Percentiles rank a stretch among this genome's conserved stretches.
These are phyloP conservation scores for Candida glucosophila DNA, from an alignment of 1,139 yeast genomes.

Conservation along the genomic window DNA sequence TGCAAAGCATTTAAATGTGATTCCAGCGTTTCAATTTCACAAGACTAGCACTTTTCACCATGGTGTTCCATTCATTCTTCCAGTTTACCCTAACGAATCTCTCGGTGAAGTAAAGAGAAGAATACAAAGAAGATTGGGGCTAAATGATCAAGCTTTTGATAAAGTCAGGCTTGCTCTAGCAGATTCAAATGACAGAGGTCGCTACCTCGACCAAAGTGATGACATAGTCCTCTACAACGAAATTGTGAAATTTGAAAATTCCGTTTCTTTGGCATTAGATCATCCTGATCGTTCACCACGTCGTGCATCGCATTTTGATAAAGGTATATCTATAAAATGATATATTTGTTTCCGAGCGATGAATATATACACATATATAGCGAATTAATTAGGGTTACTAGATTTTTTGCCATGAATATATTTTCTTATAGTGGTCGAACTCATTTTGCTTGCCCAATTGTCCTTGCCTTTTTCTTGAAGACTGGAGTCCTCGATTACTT, in stretches of 20 bases:
- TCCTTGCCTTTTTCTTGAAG: conserved; percentile 23
- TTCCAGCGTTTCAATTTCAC: conserved; percentile 61
- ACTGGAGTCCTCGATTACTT: conserved; percentile 48
- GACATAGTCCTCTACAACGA: conserved; percentile 48
- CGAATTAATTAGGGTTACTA: not conserved
- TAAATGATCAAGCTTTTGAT: conserved; percentile 72
- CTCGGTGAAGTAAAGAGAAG: conserved; percentile 60
- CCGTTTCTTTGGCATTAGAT: conserved; percentile 60
- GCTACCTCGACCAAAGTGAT: conserved; percentile 46
- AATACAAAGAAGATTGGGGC: conserved; percentile 58
- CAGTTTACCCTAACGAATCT: conserved; percentile 55
- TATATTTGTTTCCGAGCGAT: not conserved
- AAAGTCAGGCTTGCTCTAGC: conserved; percentile 61
- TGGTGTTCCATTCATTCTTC: conserved; percentile 82
- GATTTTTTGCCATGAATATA: conserved; percentile 1
- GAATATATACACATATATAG: too few species aligned
- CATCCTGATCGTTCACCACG: conserved; percentile 69
- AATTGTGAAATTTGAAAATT: conserved; percentile 35
- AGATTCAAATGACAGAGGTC: conserved; percentile 32
- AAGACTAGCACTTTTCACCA: conserved; percentile 65
- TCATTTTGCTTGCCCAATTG: conserved; percentile 62
- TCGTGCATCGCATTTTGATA: conserved; percentile 40
- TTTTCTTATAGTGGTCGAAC: conserved; percentile 57
- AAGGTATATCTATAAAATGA: conserved; percentile 49
- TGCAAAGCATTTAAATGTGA: conserved; percentile 33